Conservation (phyloP, 2,329 filamentous ascomycete species). For the Fusarium nisikadoi region DNA sequence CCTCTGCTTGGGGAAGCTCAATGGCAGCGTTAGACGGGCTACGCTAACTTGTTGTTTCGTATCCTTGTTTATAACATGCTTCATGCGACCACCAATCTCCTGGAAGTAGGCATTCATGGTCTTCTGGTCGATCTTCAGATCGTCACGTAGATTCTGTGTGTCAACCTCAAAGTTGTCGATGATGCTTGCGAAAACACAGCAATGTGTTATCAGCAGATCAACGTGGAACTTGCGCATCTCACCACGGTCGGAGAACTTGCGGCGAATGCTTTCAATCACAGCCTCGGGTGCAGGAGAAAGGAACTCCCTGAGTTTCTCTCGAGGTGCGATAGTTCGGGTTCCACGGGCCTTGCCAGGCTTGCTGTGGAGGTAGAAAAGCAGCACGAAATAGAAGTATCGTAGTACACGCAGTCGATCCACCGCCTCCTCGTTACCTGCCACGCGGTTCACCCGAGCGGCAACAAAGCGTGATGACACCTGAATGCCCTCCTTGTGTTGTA, state of each 20-base stretch:
- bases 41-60: conserved; percentile 66
- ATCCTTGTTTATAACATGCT: conserved; percentile 68
- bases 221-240: conserved; percentile 77
- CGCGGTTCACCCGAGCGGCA: conserved; percentile 66
- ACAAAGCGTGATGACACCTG: conserved; percentile 71
- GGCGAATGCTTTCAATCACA: conserved; percentile 73
- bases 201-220: conserved; percentile 78
- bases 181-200: conserved; percentile 76
- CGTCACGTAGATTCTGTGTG: conserved; percentile 74
- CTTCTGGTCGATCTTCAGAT: conserved; percentile 77
- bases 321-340: conserved; percentile 64
- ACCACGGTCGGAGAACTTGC: conserved; percentile 73
- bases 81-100: conserved; percentile 79
- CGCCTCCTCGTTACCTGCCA: conserved; percentile 64
- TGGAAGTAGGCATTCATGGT: conserved; percentile 77
- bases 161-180: conserved; percentile 80
- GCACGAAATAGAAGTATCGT: conserved; percentile 68
- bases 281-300: conserved; percentile 68
- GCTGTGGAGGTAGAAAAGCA: conserved; percentile 62
- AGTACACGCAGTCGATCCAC: conserved; percentile 66
- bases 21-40: conserved; percentile 79
- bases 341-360: conserved; percentile 60
- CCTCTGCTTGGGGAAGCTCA: conserved; percentile 79
- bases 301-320: conserved; percentile 69
- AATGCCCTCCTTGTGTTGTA: conserved; percentile 67